Evolutionary conservation across 2,329 filamentous ascomycete species (phyloP), one percentile per base, ranked within the genome.

Genomic region (Aspergillus sp.): DNA sequence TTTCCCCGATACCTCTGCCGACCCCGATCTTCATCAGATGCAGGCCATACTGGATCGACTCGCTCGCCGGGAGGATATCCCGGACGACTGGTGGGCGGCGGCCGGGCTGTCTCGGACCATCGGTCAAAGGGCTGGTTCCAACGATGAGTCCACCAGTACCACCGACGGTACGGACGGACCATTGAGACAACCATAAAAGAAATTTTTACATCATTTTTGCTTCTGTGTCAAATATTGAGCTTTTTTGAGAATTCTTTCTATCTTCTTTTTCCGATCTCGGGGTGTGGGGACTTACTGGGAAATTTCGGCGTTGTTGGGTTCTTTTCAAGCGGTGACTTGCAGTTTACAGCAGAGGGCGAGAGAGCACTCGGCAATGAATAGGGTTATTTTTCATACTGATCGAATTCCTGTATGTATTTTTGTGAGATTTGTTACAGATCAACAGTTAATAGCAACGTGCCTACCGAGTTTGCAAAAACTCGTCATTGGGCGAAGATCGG

Each of bases 81-180:
- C 90, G 0, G 90, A 95, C 62, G 87, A 91, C 64, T 93, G 89
- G 87, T 96, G 91, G 91, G 85, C 85, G 59, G 84, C 85, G 68
- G 87, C 83, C 59, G 89, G 89, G 47, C 81, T 91, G 63, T 87
- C 82, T 68, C 84, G 87, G 63, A 87, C 81, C 14, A 67, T 77
- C 45, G 67, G 68, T 54, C 71, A 69, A 29, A 67, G 71, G 54
- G 62, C 73, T 47, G 68, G 65, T 54, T 63, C 64, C 24, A 65
- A 63, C 24, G 61, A 71, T n/a, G 67, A 68, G 22, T 55, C 61
- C 29, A 63, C 61, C 26, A 64, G 64, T 22, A 63, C 63, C 18
- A 61, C 64, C n/a, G 66, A 69, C 18, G 57, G 56, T 26, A 12
- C 61, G 49, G 66, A 70, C 53, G 63, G 63, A 6, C 55, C 66